These are phyloP conservation scores for Anthracocystis setariae DNA, from an alignment of 1,284 basidiomycete species.

Conservation along the genomic window DNA sequence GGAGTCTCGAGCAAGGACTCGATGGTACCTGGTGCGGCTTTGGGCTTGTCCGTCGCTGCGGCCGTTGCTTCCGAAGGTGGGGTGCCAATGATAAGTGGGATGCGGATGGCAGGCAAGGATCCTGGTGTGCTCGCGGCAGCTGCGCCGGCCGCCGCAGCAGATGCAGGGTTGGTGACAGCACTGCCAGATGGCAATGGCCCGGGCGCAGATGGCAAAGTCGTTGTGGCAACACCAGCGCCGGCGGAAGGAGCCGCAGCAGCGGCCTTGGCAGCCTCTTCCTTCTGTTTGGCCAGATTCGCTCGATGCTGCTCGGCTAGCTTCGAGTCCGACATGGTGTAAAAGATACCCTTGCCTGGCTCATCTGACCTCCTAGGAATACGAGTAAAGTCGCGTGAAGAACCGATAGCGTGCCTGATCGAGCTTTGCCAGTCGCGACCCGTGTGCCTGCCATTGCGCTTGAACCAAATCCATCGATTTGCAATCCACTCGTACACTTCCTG, in stretches of 20 bases:
- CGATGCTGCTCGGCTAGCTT: constrained; percentile 52
- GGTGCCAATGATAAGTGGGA: constrained; percentile 76
- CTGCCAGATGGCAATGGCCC: constrained; percentile 2
- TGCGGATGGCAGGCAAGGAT: constrained; percentile 40
- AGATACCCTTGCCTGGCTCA: constrained; percentile 65
- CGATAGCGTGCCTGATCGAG: constrained; percentile 62
- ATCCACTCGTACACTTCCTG: constrained; percentile 94
- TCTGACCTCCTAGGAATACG: constrained; percentile 58
- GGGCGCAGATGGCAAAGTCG: constrained; percentile 3
- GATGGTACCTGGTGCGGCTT: constrained; percentile 62
- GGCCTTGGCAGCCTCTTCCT: constrained; percentile 49
- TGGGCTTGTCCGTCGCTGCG: constrained; percentile 56
- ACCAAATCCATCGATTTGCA: constrained; percentile 86
- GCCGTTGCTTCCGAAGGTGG: constrained; percentile 70
- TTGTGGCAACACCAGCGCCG: constrained; percentile 1
- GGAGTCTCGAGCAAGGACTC: constrained; percentile 71
- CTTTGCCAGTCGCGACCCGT: constrained; percentile 66
- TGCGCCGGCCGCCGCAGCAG: constrained; percentile 11
- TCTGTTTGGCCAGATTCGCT: constrained; percentile 42
- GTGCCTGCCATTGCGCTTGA: constrained; percentile 70
- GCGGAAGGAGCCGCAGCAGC: constrained; percentile 24
- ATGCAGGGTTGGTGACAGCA: constrained; percentile 6
- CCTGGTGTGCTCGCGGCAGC: constrained; percentile 19
- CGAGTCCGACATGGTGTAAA: constrained; percentile 61
- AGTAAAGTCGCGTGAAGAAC: constrained; percentile 60